Evolutionary conservation across 805 yeast species (phyloP), one percentile per base, ranked within the genome.

Genomic region (Blastobotrys parvus): DNA sequence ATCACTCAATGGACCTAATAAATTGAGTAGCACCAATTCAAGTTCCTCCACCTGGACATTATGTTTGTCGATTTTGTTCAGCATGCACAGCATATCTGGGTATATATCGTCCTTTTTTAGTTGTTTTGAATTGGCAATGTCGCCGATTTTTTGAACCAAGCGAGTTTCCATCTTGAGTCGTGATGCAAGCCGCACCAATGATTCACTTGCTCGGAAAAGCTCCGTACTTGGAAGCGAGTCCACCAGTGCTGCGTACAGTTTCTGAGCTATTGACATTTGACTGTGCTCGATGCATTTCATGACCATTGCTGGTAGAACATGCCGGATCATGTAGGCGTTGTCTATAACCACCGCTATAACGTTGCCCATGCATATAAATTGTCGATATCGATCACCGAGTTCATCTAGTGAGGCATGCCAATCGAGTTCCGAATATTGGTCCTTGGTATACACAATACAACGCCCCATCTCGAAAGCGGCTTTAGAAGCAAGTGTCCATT

Each of bases 391-490:
- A 21, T 35, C 34, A 2, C 20, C 39, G 17, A 41, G 18, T 13
- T 16, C 10, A 19, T 41, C 35, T n/a, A 33, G 8, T 10, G 22
- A 13, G 6, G 16, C 6, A 11, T 41, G 39, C 43, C 43, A 41
- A 13, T 31, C 30, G n/a, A 15, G 20, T 18, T 39, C 37, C 20
- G 19, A 3, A 8, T 20, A 31, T 31, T 39, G 18, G 13, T 21
- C 37, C 16, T 29, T 23, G 3, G 42, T 30, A 17, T 30, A 32
- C 3, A 39, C 42, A 3, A 39, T 18, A n/a, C 42, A 39, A 15
- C 42, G 16, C 10, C 42, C 42, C 8, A 39, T 13, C n/a, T 39
- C 42, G 20, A 39, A 39, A 5, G 42, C 36, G 19, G 25, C 15
- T 20, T 15, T 16, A 8, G 36, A 4, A 3, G n/a, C 6, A 17